Evolutionary conservation across 805 yeast species (phyloP).

Genomic region (Cyberlindnera meyerae): DNA sequence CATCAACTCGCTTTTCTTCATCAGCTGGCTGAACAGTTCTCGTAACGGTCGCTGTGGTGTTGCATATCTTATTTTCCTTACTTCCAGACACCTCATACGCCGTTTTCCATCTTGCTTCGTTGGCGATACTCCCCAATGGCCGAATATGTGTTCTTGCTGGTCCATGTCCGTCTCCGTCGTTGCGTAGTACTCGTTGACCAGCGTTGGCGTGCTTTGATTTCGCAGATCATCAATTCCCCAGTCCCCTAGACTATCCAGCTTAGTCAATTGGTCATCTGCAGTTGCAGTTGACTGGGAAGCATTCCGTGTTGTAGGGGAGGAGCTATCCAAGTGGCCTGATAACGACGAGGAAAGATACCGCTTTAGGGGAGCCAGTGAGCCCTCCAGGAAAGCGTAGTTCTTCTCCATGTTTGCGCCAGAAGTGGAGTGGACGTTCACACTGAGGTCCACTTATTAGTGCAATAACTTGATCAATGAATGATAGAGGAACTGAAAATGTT

Average conservation of each 20-base stretch:
- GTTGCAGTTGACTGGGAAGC: neutral
- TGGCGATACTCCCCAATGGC: constrained; percentile 19
- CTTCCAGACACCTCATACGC: no score
- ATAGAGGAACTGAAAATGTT: no score
- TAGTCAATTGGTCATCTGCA: constrained; percentile 1
- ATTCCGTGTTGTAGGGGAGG: neutral
- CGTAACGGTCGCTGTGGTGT: constrained; percentile 3
- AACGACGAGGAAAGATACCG: constrained; percentile 19
- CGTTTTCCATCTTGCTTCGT: constrained; percentile 3
- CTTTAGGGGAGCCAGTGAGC: constrained; percentile 21
- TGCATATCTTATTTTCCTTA: neutral
- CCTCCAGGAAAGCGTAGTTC: constrained; percentile 17
- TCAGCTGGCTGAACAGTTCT: constrained; percentile 2
- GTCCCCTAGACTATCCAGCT: constrained; percentile 18
- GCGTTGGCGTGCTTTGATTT: constrained; percentile 24
- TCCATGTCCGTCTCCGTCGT: constrained; percentile 8
- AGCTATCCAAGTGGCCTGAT: constrained; percentile 1
- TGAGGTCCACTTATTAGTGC: no score
- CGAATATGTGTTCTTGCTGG: constrained; percentile 4
- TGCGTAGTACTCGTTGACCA: constrained; percentile 18
- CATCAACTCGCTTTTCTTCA: constrained; percentile 7
- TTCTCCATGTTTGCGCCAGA: no score
- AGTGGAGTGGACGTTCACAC: no score
- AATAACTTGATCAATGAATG: no score
- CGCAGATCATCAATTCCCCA: constrained; percentile 25